Conservation (phyloP, 1,284 basidiomycete species). For the Erythrobasidium hasegawianum region DNA sequence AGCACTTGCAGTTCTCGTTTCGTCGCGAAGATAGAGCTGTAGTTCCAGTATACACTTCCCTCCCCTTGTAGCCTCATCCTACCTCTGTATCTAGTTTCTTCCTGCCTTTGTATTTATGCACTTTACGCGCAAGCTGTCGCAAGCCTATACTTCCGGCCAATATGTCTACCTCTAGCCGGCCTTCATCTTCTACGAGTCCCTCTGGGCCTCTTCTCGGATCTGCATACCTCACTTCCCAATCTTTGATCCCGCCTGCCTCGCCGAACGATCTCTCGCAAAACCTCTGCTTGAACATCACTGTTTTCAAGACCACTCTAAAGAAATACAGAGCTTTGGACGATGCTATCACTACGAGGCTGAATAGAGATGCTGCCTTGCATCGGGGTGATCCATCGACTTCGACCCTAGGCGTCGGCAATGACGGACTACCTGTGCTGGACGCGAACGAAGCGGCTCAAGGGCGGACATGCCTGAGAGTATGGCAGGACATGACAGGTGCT, state of each 20-base stretch:
- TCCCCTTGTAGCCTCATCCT: no score
- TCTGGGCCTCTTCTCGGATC: conserved; percentile 28
- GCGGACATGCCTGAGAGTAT: conserved; percentile 26
- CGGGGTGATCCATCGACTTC: conserved; percentile 5
- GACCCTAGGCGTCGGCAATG: neutral
- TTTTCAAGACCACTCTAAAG: conserved; percentile 31
- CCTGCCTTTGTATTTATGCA: no score
- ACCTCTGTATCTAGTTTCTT: no score
- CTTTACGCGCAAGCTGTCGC: no score
- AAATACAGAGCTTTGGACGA: conserved; percentile 30
- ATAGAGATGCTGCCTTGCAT: conserved; percentile 28
- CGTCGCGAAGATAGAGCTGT: no score
- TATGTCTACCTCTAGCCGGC: no score
- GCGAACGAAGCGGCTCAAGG: conserved; percentile 18
- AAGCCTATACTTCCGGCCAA: no score
- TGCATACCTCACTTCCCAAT: conserved; percentile 35
- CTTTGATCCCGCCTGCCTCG: conserved; percentile 46
- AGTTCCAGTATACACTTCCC: no score
- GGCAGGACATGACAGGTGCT: conserved; percentile 28
- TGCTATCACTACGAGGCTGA: conserved; percentile 34
- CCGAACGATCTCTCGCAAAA: conserved; percentile 44
- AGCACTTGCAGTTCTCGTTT: no score
- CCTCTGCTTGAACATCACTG: conserved; percentile 24
- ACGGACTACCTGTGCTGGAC: conserved; percentile 5
- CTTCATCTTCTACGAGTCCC: no score